Percentiles rank a stretch among this genome's conserved stretches.
These are phyloP conservation scores for Penicillium sp. DNA, from an alignment of 2,329 filamentous ascomycete species.

Conservation along the genomic window DNA sequence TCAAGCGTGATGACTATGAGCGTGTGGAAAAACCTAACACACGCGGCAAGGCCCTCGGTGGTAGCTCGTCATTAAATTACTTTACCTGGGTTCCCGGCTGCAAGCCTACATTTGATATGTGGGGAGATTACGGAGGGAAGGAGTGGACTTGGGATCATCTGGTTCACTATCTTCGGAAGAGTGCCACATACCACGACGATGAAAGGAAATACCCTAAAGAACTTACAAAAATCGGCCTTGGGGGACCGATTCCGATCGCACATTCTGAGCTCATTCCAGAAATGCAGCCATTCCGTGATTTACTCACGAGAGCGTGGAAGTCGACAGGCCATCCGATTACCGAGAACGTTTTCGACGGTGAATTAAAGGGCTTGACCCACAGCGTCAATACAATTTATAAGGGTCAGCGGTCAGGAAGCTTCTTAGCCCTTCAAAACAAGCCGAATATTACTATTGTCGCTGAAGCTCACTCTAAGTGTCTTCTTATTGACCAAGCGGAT, in stretches of 20 bases:
- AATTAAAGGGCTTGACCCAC: conserved; percentile 54
- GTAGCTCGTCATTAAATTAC: too few relatives aligned
- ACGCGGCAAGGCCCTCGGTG: too few relatives aligned
- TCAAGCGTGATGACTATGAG: too few relatives aligned
- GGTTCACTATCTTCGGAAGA: conserved; percentile 55
- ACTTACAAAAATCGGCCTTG: conserved; percentile 51
- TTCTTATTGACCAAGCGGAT: conserved; percentile 51
- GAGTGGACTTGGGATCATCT: conserved; percentile 52
- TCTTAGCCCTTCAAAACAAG: too few relatives aligned
- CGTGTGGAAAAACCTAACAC: too few relatives aligned
- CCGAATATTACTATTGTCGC: conserved; percentile 56
- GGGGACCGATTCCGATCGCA: conserved; percentile 55
- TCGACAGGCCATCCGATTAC: conserved; percentile 52
- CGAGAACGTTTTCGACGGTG: conserved; percentile 57
- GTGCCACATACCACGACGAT: conserved; percentile 58
- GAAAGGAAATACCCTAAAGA: conserved; percentile 46
- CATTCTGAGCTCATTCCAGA: conserved; percentile 57
- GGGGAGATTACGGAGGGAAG: too few relatives aligned
- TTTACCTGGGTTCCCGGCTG: too few relatives aligned
- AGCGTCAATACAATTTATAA: conserved; percentile 59
- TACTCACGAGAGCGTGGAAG: conserved; percentile 52
- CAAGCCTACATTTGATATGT: too few relatives aligned
- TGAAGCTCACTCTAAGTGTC: conserved; percentile 50
- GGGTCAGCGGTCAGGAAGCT: conserved; percentile 55
- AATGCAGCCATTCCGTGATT: conserved; percentile 48